A percentile compares a stretch with the other conserved stretches of the same genome.
phyloP scores from a whole-genome alignment of 306 rosid genomes.

The cucumber (Cucumis sativus) region Cucumber_9930_V3 NC_026656.2:1872501-1873000 shows the following conservation, averaged over 20 bases:
- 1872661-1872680: conserved; percentile 44
- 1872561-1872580: background rate
- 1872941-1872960: background rate
- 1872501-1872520: background rate
- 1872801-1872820: conserved; percentile 75
- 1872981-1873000: conserved; percentile 51
- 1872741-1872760: conserved; percentile 83
- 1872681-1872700: conserved; percentile 69
- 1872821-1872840: conserved; percentile 68
- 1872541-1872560: background rate
- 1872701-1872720: conserved; percentile 62
- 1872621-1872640: background rate
- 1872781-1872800: conserved; percentile 52
- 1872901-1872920: conserved; percentile 9
- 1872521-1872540: background rate
- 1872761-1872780: conserved; percentile 64
- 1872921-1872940: background rate
- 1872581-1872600: background rate
- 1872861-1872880: conserved; percentile 83
- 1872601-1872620: background rate
- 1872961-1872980: background rate
- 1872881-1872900: conserved; percentile 84
- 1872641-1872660: background rate
- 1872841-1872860: conserved; percentile 54
- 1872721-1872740: conserved; percentile 95